These are phyloP conservation scores for Vaccinium darrowii DNA, from an alignment of 148 eudicot species.

Conservation along the genomic window DNA sequence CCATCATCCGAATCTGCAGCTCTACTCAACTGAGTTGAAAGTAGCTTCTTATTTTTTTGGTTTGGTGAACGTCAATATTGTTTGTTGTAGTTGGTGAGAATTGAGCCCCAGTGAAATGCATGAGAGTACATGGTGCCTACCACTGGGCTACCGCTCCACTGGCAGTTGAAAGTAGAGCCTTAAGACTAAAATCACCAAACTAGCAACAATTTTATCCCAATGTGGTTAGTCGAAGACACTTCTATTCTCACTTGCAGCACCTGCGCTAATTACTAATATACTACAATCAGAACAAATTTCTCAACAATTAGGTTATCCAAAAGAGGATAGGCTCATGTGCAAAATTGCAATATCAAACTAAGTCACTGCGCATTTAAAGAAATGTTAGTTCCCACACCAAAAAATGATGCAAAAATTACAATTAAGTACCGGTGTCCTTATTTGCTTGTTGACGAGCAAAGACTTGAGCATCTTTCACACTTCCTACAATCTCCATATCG, in stretches of 20 bases:
- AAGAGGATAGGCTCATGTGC: background rate
- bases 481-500: constrained; percentile 80
- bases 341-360: background rate
- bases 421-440: constrained; percentile 60
- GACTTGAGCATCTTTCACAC: constrained; percentile 87
- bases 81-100: too few relatives aligned
- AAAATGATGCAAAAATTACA: background rate
- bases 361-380: background rate
- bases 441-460: constrained; percentile 78
- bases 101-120: too few relatives aligned
- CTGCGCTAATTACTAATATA: background rate
- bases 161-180: background rate
- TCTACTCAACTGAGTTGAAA: constrained; percentile 2
- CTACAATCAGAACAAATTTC: background rate
- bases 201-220: background rate
- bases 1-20: constrained; percentile 1
- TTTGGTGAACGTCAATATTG: too few relatives aligned
- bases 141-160: too few relatives aligned
- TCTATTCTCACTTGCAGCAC: background rate
- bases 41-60: background rate
- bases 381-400: background rate
- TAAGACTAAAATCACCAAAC: background rate
- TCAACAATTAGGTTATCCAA: background rate
- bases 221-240: background rate
- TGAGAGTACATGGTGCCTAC: too few relatives aligned